phyloP scores from a whole-genome alignment of 805 yeast species.

The Candida peoriensis region DNA sequence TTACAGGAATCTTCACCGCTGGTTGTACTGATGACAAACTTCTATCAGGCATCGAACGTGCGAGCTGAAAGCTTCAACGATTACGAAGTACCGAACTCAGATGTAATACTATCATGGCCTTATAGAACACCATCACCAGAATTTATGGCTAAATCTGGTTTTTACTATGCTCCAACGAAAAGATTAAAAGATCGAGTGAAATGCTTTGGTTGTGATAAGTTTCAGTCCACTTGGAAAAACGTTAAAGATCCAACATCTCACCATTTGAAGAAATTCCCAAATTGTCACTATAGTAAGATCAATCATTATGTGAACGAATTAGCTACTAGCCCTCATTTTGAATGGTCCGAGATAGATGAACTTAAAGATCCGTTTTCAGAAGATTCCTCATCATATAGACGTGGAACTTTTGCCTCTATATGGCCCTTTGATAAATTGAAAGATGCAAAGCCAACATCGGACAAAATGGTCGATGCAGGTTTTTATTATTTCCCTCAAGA shows the following conservation, averaged over 20 bases:
- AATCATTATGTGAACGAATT: conserved; percentile 21
- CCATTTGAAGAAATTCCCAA: conserved; percentile 33
- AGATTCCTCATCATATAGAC: conserved; percentile 30
- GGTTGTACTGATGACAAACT: too few relatives aligned
- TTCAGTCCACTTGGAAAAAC: conserved; percentile 55
- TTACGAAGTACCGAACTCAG: conserved; percentile 11
- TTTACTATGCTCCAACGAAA: conserved; percentile 54
- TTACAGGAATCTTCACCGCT: too few relatives aligned
- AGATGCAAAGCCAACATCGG: conserved; percentile 34
- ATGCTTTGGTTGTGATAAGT: conserved; percentile 51
- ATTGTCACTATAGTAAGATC: conserved; percentile 28
- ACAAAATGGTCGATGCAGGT: conserved; percentile 53
- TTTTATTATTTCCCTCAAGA: conserved; percentile 52
- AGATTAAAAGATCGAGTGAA: conserved; percentile 46
- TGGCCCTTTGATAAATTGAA: conserved; percentile 45
- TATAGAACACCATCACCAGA: conserved; percentile 24
- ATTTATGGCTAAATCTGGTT: conserved; percentile 54
- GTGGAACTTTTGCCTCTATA: conserved; percentile 33
- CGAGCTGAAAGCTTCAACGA: conserved; percentile 14
- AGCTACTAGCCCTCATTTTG: conserved; percentile 13
- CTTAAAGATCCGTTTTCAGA: conserved; percentile 32
- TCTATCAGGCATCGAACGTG: conserved; percentile 2
- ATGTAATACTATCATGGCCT: conserved; percentile 20
- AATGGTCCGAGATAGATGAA: conserved; percentile 13
- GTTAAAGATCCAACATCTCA: conserved; percentile 44